Evolutionary conservation across 2,329 filamentous ascomycete species (phyloP), one percentile per base, ranked within the genome.

Genomic region (Akanthomyces dipterigenus): DNA sequence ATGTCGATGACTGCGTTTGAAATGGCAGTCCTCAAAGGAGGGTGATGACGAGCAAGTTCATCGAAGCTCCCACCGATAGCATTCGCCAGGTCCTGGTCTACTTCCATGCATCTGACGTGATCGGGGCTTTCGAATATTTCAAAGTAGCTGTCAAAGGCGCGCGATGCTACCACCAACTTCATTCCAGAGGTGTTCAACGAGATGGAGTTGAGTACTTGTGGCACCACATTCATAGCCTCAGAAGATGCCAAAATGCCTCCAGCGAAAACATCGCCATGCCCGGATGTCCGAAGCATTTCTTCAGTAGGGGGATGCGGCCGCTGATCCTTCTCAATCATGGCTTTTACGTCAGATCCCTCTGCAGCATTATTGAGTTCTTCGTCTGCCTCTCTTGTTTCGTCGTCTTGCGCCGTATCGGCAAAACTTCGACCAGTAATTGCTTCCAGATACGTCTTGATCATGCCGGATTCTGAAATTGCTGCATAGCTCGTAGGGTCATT

Each of bases 401-500:
- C 45, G 26, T 61, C 51, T 18, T 49, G 51, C 8, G 53, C 8
- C 8, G 16, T 7, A 16, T 71, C 70, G 1, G 75, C 68, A 5
- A 85, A 71, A 5, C 76, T 69, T 28, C 76, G 77, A 5, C 83
- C 80, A 1, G 86, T 96, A 59, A 98, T 84, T 3, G 93, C 87
- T 72, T 93, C 88, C 16, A 99, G 80, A 62, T 97, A 89, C 56
- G 87, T 90, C 71, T 89, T 89, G 69, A 95, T 93, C 67, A 99
- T 82, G 24, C 92, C 92, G 55, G 95, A 93, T 75, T 99, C 95
- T 16, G 91, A 91, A 65, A 99, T 95, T 26, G 96, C 91, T 31
- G 91, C 89, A 72, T 96, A 99, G 73, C 95, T 99, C 0, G 95
- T 99, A 0, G 95, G 95, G 70, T 99, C 95, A 70, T 98, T 97